A percentile compares a stretch with the other conserved stretches of the same genome.
phyloP scores from a whole-genome alignment of 1,284 basidiomycete species.

The Sanghuangporus weigelae region DNA sequence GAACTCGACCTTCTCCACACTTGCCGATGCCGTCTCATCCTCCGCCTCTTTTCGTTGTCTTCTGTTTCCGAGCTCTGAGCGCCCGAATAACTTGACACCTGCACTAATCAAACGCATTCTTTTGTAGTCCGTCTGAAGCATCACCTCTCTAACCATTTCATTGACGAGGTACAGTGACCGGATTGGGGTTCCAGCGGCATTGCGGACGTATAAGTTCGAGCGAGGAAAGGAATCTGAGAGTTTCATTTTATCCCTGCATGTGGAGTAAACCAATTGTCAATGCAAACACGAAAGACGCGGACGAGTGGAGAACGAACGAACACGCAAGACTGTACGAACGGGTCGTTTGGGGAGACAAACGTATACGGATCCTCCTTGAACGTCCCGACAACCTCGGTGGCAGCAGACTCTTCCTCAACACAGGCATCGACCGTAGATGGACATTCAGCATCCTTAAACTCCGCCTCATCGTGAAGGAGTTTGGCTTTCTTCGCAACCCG shows the following conservation, averaged over 20 bases:
- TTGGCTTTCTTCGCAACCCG: constrained; percentile 46
- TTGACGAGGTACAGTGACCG: constrained; percentile 91
- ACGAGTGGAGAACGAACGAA: constrained; percentile 31
- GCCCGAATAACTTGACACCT: constrained; percentile 74
- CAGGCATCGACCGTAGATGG: constrained; percentile 9
- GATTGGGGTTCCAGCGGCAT: constrained; percentile 71
- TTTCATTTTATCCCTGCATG: constrained; percentile 57
- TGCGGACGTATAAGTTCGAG: constrained; percentile 81
- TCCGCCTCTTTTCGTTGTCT: not conserved
- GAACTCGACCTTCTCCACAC: constrained; percentile 51
- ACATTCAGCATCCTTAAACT: constrained; percentile 16
- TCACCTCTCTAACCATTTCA: constrained; percentile 73
- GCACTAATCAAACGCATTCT: constrained; percentile 85
- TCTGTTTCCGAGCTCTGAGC: constrained; percentile 38
- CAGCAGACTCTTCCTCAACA: constrained; percentile 23
- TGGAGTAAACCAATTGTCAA: not conserved
- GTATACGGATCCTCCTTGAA: constrained; percentile 94
- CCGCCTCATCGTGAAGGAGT: constrained; percentile 25
- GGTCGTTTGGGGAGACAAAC: constrained; percentile 69
- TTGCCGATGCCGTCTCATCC: constrained; percentile 8
- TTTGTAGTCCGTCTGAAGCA: constrained; percentile 80
- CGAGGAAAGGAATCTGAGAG: constrained; percentile 70
- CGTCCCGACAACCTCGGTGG: constrained; percentile 32
- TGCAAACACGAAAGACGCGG: not conserved
- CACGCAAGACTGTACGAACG: constrained; percentile 67